phyloP scores from a whole-genome alignment of 352 stramenopile genomes.

The Pythium aristosporum region DNA sequence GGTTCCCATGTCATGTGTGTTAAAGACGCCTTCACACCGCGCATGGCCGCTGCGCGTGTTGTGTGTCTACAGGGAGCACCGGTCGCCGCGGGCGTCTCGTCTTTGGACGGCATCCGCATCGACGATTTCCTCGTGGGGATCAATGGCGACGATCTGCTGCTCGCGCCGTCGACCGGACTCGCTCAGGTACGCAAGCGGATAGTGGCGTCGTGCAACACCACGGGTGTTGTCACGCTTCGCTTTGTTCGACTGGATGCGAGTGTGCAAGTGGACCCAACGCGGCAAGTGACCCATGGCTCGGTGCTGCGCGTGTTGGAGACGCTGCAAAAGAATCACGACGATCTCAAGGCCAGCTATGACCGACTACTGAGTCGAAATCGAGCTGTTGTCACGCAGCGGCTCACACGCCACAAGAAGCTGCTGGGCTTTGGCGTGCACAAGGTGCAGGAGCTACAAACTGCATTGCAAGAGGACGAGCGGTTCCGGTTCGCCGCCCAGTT shows the following conservation, averaged over 20 bases:
- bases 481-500: conserved; percentile 62
- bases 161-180: conserved; percentile 35
- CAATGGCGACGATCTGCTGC: conserved; percentile 51
- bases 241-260: conserved; percentile 58
- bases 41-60: conserved; percentile 19
- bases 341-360: conserved; percentile 40
- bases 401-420: conserved; percentile 64
- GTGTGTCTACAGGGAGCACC: conserved; percentile 41
- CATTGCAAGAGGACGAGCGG: conserved; percentile 38
- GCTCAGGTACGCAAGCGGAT: conserved; percentile 49
- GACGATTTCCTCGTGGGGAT: conserved; percentile 91
- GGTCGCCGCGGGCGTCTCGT: conserved; percentile 26
- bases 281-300: conserved; percentile 38
- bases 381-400: conserved; percentile 37
- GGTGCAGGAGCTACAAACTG: conserved; percentile 20
- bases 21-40: neutral
- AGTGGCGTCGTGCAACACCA: conserved; percentile 16
- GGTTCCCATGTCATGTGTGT: conserved; percentile 21
- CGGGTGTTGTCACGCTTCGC: conserved; percentile 41
- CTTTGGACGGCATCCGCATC: conserved; percentile 39
- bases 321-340: conserved; percentile 34
- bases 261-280: conserved; percentile 36
- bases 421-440: conserved; percentile 45
- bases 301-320: conserved; percentile 51
- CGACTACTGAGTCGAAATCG: conserved; percentile 40